Percentiles rank a stretch among this genome's conserved stretches.
These are phyloP conservation scores for Neurospora terricola DNA, from an alignment of 495 filamentous ascomycete species.

Conservation along the genomic window DNA sequence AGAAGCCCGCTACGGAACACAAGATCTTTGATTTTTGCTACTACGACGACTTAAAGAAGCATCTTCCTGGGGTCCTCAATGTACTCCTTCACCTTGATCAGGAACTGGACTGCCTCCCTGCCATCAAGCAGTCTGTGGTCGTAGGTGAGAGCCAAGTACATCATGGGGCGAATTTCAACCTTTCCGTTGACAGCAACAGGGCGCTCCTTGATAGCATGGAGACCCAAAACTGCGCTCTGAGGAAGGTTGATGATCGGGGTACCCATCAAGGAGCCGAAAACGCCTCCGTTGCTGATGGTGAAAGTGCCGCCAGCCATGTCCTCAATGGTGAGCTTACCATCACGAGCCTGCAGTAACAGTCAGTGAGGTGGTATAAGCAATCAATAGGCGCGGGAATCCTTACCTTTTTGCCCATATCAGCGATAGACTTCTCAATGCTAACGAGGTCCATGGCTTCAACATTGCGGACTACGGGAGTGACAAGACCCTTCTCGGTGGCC, in stretches of 20 bases:
- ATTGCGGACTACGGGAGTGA: constrained; percentile 94
- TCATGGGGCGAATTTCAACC: constrained; percentile 92
- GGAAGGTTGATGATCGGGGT: constrained; percentile 99
- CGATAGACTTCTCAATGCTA: constrained; percentile 83
- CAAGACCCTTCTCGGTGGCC: constrained; percentile 93
- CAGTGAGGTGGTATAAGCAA: constrained; percentile 6
- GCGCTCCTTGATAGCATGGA: constrained; percentile 97
- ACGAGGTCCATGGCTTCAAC: constrained; percentile 79
- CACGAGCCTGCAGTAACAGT: constrained; percentile 57
- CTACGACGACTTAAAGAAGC: constrained; percentile 45
- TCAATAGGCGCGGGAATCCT: not conserved
- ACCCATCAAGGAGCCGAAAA: constrained; percentile 72
- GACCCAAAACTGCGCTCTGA: constrained; percentile 87
- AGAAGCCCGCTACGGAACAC: not conserved
- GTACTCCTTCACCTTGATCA: constrained; percentile 97
- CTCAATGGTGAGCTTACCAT: constrained; percentile 96
- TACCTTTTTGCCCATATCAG: constrained; percentile 91
- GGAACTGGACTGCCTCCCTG: constrained; percentile 91
- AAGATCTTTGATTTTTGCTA: not conserved
- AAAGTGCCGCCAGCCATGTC: constrained; percentile 99
- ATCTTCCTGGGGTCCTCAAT: constrained; percentile 94
- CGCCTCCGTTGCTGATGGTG: constrained; percentile 89
- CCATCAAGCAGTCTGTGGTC: constrained; percentile 94
- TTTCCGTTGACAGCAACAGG: constrained; percentile 84
- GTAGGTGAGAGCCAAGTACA: constrained; percentile 96